Evolutionary conservation across 1,284 basidiomycete species (phyloP), one percentile per base, ranked within the genome.

Genomic region (Phlebopus sp.): DNA sequence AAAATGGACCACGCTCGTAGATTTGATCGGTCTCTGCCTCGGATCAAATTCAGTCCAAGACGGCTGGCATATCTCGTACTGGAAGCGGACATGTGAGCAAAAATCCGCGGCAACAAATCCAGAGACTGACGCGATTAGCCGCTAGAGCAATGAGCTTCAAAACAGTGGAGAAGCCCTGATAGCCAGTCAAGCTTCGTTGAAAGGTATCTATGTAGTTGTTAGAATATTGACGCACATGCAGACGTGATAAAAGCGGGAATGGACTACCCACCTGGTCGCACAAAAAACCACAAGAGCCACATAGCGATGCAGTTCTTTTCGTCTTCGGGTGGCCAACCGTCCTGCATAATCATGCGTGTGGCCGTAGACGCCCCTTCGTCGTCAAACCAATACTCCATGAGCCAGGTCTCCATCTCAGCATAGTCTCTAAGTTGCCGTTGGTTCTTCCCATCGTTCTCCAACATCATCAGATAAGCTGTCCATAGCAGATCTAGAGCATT

Each of bases 391-490:
- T 69, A 77, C 44, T 68, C 78, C 53, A 68, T 68, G 30, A 81
- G 55, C 80, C 76, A 84, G 34, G 46, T 66, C 53, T 70, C 69
- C 47, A 76, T 74, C 50, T 56, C 68, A 32, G 69, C 79, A 63
- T 70, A 85, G 56, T 75, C 78, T 40, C 78, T 64, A 27, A 92
- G 73, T 57, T 91, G 88, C 25, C 46, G 64, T 43, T 79, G 72
- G 58, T 94, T 94, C 65, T 81, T 84, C 31, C 85, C 88, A 47
- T 91, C 84, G 62, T 90, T 88, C 69, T 94, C 91, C 37, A 85
- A 67, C 67, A 90, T 72, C 80, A 92, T 81, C 46, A 90, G 66
- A 62, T 87, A 92, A 1, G 82, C 73, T 13, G 78, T 75, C 74
- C 82, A 86, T 3, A 92, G 73, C 37, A 84, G 68, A 13, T 71